Evolutionary conservation across 768 basidiomycete genomes (phyloP).

Genomic region (Leccinum imitatum): DNA sequence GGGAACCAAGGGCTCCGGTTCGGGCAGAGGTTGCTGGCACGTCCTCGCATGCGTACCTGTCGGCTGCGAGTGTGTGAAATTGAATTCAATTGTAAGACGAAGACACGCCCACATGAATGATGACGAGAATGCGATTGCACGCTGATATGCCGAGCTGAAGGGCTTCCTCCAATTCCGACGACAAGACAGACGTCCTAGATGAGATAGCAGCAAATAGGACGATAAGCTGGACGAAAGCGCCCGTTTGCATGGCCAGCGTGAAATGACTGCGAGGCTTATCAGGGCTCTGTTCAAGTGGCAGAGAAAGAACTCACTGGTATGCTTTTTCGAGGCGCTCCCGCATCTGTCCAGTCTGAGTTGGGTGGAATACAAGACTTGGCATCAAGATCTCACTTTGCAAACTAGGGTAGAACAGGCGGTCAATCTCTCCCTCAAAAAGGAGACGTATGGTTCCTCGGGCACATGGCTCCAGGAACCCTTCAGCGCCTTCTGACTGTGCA

Average conservation of each 20-base stretch:
- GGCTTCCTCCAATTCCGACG: constrained; percentile 43
- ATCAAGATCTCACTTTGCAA: constrained; percentile 42
- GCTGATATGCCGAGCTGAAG: constrained; percentile 32
- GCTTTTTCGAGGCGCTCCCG: constrained; percentile 45
- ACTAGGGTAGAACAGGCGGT: constrained; percentile 39
- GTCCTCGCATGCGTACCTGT: background rate
- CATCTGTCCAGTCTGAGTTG: constrained; percentile 37
- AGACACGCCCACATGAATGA: constrained; percentile 34
- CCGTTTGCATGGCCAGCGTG: constrained; percentile 62
- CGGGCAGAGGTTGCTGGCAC: background rate
- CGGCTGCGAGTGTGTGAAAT: constrained; percentile 20
- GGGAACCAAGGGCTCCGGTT: background rate
- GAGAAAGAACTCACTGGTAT: constrained; percentile 45
- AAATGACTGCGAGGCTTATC: constrained; percentile 47
- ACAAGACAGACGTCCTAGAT: constrained; percentile 52
- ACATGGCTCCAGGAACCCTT: constrained; percentile 66
- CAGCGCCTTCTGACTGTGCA: constrained; percentile 45
- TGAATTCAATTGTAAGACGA: background rate
- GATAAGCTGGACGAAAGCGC: constrained; percentile 70
- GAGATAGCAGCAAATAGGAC: constrained; percentile 59
- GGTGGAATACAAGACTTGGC: background rate
- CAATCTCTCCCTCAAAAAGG: constrained; percentile 37
- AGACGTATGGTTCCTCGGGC: constrained; percentile 43
- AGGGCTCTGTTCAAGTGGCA: background rate
- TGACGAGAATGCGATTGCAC: constrained; percentile 27